These are phyloP conservation scores for Aspergillus quadricinctus DNA, from an alignment of 2,329 filamentous ascomycete species.

Conservation along the genomic window DNA sequence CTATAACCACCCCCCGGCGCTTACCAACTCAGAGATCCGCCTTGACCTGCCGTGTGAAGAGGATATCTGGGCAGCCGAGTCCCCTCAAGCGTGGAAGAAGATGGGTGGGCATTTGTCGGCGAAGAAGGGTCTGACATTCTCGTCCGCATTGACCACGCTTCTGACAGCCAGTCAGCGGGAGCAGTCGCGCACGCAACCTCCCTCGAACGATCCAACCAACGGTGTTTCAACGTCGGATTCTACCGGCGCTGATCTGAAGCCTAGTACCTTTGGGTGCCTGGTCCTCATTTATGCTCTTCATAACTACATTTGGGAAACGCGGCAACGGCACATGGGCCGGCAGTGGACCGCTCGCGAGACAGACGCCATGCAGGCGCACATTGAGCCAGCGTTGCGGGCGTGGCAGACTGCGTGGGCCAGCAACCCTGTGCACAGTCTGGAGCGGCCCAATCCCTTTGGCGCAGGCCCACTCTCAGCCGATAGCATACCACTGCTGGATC, in stretches of 20 bases:
- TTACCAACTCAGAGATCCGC: conserved; percentile 90
- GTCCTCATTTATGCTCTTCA: conserved; percentile 91
- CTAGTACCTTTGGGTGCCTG: conserved; percentile 88
- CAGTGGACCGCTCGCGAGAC: conserved; percentile 90
- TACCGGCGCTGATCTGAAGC: conserved; percentile 62
- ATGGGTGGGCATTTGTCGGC: conserved; percentile 70
- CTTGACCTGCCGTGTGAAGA: conserved; percentile 91
- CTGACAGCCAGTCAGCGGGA: conserved; percentile 70
- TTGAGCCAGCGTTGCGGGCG: conserved; percentile 86
- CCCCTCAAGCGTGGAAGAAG: conserved; percentile 72
- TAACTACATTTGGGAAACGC: conserved; percentile 97
- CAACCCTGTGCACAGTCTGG: conserved; percentile 77
- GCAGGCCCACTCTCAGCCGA: conserved; percentile 80
- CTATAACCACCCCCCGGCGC: conserved; percentile 85
- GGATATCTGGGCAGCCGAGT: conserved; percentile 81
- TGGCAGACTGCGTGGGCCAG: conserved; percentile 92
- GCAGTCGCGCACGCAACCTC: conserved; percentile 38
- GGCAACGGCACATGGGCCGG: conserved; percentile 81
- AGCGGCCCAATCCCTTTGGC: conserved; percentile 79
- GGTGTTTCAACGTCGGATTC: conserved; percentile 46
- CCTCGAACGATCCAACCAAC: conserved; percentile 43
- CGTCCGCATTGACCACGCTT: conserved; percentile 73
- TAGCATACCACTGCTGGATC: conserved; percentile 82
- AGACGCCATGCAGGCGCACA: conserved; percentile 91
- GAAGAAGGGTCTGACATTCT: conserved; percentile 71